Evolutionary conservation across 352 stramenopile species (phyloP).

Genomic region (Phytophthora constricta): DNA sequence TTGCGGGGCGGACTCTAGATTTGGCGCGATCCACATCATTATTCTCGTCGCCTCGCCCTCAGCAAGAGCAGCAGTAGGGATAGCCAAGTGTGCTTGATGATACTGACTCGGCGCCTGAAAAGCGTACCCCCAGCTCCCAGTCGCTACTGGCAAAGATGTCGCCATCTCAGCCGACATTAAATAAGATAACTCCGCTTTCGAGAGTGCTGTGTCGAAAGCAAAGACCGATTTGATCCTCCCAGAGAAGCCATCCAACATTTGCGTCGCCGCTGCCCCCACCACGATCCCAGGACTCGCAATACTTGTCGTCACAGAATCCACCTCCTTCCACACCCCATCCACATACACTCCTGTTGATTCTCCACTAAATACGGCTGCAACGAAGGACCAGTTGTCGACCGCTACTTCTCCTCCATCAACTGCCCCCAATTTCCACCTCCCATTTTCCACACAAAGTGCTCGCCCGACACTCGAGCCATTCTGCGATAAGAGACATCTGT

Average conservation of each 20-base stretch:
- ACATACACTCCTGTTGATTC: conserved; percentile 29
- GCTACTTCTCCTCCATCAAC: conserved; percentile 5
- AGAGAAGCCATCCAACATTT: conserved; percentile 36
- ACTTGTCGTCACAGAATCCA: conserved; percentile 4
- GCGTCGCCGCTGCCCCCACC: conserved; percentile 10
- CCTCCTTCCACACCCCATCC: conserved; percentile 8
- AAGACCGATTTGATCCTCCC: conserved; percentile 52
- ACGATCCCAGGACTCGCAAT: conserved; percentile 29
- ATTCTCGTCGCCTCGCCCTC: conserved; percentile 7
- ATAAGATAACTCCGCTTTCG: conserved; percentile 43
- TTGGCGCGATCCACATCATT: conserved; percentile 20
- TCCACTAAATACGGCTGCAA: conserved; percentile 47
- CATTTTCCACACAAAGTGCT: conserved; percentile 44
- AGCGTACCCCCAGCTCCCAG: conserved; percentile 36
- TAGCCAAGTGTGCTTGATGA: conserved; percentile 21
- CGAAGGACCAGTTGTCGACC: conserved; percentile 48
- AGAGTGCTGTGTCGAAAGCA: conserved; percentile 49
- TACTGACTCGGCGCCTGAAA: conserved; percentile 18
- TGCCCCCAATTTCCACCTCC: conserved; percentile 37
- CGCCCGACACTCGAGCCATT: conserved; percentile 43
- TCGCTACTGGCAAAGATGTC: conserved; percentile 16
- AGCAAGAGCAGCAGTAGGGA: neutral
- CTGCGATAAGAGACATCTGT: conserved; percentile 62
- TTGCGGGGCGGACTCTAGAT: neutral
- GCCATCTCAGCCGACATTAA: conserved; percentile 36